A percentile compares a stretch with the other conserved stretches of the same genome.
Conservation (phyloP, 192 early-diverging fungal genomes). For the Coemansia erecta region DNA sequence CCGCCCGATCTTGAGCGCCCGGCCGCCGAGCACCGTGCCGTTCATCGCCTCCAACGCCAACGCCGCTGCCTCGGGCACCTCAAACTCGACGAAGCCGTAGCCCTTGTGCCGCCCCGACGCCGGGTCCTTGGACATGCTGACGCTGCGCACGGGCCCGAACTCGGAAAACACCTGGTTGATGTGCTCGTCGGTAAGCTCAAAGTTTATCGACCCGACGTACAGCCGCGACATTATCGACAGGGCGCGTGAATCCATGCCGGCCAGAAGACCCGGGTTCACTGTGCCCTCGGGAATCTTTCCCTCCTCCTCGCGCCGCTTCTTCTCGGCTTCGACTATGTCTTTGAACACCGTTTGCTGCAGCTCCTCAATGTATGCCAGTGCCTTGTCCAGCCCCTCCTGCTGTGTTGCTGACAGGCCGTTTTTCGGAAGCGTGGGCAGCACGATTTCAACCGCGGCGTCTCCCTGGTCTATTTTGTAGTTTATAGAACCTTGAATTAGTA, state of each 20-base stretch:
- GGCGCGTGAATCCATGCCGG: slow-evolving; percentile 44
- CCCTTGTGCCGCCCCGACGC: slow-evolving; percentile 73
- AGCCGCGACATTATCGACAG: slow-evolving; percentile 57
- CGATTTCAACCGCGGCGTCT: not conserved
- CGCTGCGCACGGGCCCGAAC: slow-evolving; percentile 72
- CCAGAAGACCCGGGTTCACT: slow-evolving; percentile 37
- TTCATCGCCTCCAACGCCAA: slow-evolving; percentile 80
- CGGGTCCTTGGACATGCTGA: slow-evolving; percentile 81
- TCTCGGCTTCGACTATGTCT: slow-evolving; percentile 32
- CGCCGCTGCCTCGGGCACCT: slow-evolving; percentile 79
- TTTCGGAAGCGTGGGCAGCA: slow-evolving; percentile 1
- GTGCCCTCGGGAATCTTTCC: slow-evolving; percentile 15
- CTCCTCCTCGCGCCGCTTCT: slow-evolving; percentile 20
- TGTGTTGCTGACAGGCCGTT: slow-evolving; percentile 38
- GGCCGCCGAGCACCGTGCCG: slow-evolving; percentile 77
- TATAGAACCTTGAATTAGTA: not conserved
- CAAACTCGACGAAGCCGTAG: slow-evolving; percentile 89
- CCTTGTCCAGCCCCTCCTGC: slow-evolving; percentile 31
- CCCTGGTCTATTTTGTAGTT: no score
- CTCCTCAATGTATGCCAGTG: slow-evolving; percentile 44
- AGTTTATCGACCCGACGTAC: slow-evolving; percentile 85
- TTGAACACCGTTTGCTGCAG: slow-evolving; percentile 51
- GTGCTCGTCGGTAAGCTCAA: slow-evolving; percentile 79
- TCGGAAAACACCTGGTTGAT: slow-evolving; percentile 73
- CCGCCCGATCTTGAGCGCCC: slow-evolving; percentile 76